Base-by-base conservation (phyloP, 768 basidiomycete genomes). In the Coprinellus aureogranulatus region DNA sequence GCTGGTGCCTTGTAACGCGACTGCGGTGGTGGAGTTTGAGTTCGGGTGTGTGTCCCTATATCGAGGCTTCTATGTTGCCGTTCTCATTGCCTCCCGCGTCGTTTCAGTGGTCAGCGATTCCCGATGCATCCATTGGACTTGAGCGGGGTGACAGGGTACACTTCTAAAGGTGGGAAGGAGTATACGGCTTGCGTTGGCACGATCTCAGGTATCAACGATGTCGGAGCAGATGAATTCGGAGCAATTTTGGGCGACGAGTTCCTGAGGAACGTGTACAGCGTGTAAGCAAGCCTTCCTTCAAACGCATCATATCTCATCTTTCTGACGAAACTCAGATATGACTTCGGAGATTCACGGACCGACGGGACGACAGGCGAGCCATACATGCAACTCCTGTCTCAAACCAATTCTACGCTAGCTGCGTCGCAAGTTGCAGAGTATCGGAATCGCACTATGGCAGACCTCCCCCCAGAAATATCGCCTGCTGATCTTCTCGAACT, bases 41-140 rank as follows among this genome's bases (percentile, higher is more conserved):
- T 77, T 82, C 61, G 75, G 72, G 71, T 75, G 65, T 41, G 72
- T 67, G 28, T 9, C 59, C 59, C 50, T 66, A 61, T 48, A 58
- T 50, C 59, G 62, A 5, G 56, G 11, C 27, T 14, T 27, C n/a
- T n/a, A n/a, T n/a, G n/a, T 3, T 26, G 18, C 2, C 25, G 5
- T 30, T 31, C 26, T 9, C 18, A 41, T 27, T 20, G 14, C 26
- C n/a, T 34, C 34, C 14, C 34, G 51, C 57, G 26, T 1, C 6
- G 37, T n/a, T n/a, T n/a, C 46, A 75, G 77, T 9, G 68, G 65
- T 30, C 63, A 69, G 48, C 44, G 63, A 12, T 77, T 71, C 54
- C 64, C 77, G 12, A 69, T 81, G 48, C 77, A 81, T 53, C 79
- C 80, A 22, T 68, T 81, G 40, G 80, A 81, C 51, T 54, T 81